Evolutionary conservation across 306 rosid genomes (phyloP), one percentile per base, ranked within the genome.

Genomic region (Vicia sativa): DNA sequence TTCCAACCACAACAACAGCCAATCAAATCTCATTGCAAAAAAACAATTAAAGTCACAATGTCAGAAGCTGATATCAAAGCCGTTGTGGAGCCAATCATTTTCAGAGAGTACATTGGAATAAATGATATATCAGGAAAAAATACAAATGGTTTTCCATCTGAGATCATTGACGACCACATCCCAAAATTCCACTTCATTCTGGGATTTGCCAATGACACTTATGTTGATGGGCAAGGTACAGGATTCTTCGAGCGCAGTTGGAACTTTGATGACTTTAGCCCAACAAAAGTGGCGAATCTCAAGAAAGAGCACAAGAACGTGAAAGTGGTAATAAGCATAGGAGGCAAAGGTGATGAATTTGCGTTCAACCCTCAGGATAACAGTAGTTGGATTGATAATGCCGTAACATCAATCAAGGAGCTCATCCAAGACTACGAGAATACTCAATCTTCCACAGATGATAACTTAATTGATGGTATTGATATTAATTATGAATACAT

Each of bases 271-370:
- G 1, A 52, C 3, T 42, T 42, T 13, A n/a, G 50, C 7, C 41
- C 25, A 6, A 11, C 11, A 21, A 63, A 6, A 0, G 48, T 63
- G 13, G 5, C 1, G 13, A 7, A 13, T 1, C 19, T 21, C 7
- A 63, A 63, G 23, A 8, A 18, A 0, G 8, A 62, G 0, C 3
- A 19, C 6, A 1, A 2, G 4, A 62, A 62, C 1, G 52, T 18
- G 5, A 62, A 62, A 16, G 67, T 62, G 35, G 6, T 39, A 21
- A 62, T 62, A 62, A 62, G 35, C 50, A 62, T 62, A 2, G 67
- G 67, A 41, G 52, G 67, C 1, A 18, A 11, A 21, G 50, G 19
- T 3, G 0, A 1, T 11, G 1, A 19, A 2, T 2, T 11, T 41
- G 19, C 35, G 11, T 62, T 62, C 15, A 23, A 62, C 10, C 67